A percentile compares a stretch with the other conserved stretches of the same genome.
Conservation (phyloP, 2,329 filamentous ascomycete genomes). For the Calonectria ilicicola region DNA sequence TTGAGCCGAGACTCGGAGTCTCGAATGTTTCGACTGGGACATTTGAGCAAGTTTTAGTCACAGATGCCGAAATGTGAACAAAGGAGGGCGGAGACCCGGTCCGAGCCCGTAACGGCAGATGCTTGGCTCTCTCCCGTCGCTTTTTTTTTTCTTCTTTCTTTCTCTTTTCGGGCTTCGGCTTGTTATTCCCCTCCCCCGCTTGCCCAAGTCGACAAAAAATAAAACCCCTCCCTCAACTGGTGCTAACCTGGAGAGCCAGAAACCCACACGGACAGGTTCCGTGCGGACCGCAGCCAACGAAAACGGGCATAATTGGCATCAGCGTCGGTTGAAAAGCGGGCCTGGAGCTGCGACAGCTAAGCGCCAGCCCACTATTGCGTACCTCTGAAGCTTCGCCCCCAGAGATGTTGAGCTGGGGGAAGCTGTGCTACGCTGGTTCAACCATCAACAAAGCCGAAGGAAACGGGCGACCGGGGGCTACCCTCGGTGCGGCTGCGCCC, state of each 20-base stretch:
- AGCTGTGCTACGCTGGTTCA: not conserved
- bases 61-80: not conserved
- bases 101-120: not conserved
- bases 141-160: no score
- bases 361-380: slow-evolving; percentile 6
- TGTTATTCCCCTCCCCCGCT: not conserved
- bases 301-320: slow-evolving; percentile 36
- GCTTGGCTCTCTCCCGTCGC: not conserved
- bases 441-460: slow-evolving; percentile 17
- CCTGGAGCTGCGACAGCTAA: not conserved
- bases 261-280: slow-evolving; percentile 32
- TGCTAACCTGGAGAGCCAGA: not conserved
- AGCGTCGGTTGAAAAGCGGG: slow-evolving; percentile 28
- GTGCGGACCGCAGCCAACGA: slow-evolving; percentile 38
- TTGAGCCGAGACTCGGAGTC: not conserved
- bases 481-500: not conserved
- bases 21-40: not conserved
- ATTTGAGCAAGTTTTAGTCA: not conserved
- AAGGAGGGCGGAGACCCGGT: not conserved
- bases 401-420: slow-evolving; percentile 11
- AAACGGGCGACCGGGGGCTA: not conserved
- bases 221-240: not conserved
- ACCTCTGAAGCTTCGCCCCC: slow-evolving; percentile 4
- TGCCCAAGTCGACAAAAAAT: not conserved
- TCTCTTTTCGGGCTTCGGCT: not conserved